phyloP scores from a whole-genome alignment of 106 monocot genomes.

The Posidonia australis region DNA sequence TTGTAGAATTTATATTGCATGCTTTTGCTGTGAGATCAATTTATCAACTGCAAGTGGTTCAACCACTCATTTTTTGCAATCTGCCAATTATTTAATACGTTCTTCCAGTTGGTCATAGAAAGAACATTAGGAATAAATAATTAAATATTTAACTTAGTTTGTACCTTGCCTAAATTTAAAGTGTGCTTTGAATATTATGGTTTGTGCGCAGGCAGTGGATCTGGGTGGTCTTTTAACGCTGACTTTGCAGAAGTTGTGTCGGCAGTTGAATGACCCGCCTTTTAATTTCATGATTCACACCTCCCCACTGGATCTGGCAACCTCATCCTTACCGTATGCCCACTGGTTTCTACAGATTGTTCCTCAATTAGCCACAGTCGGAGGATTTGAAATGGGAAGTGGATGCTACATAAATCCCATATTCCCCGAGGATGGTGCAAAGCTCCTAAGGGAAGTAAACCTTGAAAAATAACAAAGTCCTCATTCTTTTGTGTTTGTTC shows the following conservation, averaged over 20 bases:
- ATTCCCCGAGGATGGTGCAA: slow-evolving; percentile 87
- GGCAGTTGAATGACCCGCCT: slow-evolving; percentile 77
- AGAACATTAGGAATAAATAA: neutral
- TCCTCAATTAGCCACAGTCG: slow-evolving; percentile 49
- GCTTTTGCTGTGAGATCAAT: neutral
- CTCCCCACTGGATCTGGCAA: slow-evolving; percentile 43
- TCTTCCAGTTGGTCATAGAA: neutral
- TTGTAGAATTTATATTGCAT: neutral
- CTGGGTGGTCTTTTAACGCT: slow-evolving; percentile 59
- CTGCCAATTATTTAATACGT: neutral
- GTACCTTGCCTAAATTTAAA: neutral
- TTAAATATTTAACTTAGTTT: neutral
- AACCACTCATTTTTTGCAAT: neutral
- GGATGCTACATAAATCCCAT: slow-evolving; percentile 92
- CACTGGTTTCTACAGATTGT: slow-evolving; percentile 97
- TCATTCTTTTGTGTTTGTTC: neutral
- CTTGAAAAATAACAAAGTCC: neutral
- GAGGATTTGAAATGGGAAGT: slow-evolving; percentile 88
- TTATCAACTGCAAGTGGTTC: neutral
- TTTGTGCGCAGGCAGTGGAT: slow-evolving; percentile 52
- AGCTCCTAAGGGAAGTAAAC: slow-evolving; percentile 54
- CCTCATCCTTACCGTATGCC: slow-evolving; percentile 29
- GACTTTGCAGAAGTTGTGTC: slow-evolving; percentile 58
- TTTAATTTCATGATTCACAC: slow-evolving; percentile 89
- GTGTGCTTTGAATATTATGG: neutral